Evolutionary conservation across 257 asterid genomes (phyloP).

Genomic region (Primulina eburnea): DNA sequence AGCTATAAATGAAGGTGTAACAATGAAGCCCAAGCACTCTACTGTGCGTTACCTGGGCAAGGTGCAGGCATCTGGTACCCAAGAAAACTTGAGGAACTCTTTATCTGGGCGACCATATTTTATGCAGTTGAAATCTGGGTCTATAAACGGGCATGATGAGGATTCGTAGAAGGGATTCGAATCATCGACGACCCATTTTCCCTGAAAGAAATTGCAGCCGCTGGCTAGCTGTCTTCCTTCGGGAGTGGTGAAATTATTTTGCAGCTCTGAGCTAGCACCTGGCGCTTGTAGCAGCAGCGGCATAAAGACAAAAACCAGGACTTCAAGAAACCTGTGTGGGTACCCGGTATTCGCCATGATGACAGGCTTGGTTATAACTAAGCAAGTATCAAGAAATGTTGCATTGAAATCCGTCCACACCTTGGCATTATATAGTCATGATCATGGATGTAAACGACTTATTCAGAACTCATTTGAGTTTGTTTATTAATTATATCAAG

Average conservation of each 20-base stretch:
- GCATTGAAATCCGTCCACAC: too few relatives aligned
- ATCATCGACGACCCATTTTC: slow-evolving; percentile 55
- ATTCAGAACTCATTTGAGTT: too few relatives aligned
- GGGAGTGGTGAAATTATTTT: slow-evolving; percentile 19
- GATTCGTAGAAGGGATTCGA: slow-evolving; percentile 52
- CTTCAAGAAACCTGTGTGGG: not conserved
- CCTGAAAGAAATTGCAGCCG: slow-evolving; percentile 60
- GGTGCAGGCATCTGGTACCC: slow-evolving; percentile 63
- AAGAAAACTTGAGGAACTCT: slow-evolving; percentile 52
- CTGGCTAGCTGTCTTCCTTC: slow-evolving; percentile 22
- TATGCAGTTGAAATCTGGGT: slow-evolving; percentile 62
- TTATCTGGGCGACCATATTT: slow-evolving; percentile 66
- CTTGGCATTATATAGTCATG: too few relatives aligned
- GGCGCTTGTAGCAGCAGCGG: slow-evolving; percentile 15
- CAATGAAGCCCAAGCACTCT: too few relatives aligned
- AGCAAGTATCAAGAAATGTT: too few relatives aligned
- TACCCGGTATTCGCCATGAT: slow-evolving; percentile 22
- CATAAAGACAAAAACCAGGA: slow-evolving; percentile 11
- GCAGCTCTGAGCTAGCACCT: slow-evolving; percentile 18
- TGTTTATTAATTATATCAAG: too few relatives aligned
- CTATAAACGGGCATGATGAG: slow-evolving; percentile 57
- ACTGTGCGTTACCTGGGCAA: slow-evolving; percentile 45
- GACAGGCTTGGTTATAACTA: not conserved
- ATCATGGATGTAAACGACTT: too few relatives aligned
- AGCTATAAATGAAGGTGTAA: too few relatives aligned